A percentile compares a stretch with the other conserved stretches of the same genome.
phyloP scores from a whole-genome alignment of 1,284 basidiomycete genomes.

The Malassezia sp. region DNA sequence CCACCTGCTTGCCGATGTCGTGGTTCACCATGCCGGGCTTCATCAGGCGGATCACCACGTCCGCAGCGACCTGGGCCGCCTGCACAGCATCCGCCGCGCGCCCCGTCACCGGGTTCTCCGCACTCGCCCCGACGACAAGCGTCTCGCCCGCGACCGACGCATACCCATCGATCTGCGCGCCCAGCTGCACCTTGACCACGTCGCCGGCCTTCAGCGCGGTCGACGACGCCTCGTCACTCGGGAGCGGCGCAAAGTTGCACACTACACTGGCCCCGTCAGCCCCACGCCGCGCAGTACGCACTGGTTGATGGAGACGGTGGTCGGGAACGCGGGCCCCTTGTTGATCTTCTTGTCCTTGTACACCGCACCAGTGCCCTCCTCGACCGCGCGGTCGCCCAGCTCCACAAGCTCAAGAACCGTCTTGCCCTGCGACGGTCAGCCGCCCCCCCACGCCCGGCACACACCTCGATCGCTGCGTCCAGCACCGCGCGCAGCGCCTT shows the following conservation, averaged over 20 bases:
- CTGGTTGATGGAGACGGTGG: conserved; percentile 83
- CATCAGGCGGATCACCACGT: conserved; percentile 57
- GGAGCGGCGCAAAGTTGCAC: conserved; percentile 54
- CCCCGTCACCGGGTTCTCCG: conserved; percentile 68
- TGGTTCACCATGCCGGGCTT: conserved; percentile 76
- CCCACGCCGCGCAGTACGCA: too few species aligned
- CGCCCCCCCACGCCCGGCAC: not conserved
- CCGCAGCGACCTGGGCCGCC: conserved; percentile 84
- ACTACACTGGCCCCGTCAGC: too few species aligned
- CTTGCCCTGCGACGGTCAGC: conserved; percentile 55
- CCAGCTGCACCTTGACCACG: conserved; percentile 88
- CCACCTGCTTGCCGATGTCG: conserved; percentile 77
- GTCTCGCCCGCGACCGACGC: conserved; percentile 79
- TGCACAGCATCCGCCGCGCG: conserved; percentile 77
- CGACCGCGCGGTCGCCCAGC: conserved; percentile 82
- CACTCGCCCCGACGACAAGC: conserved; percentile 54
- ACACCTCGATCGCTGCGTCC: conserved; percentile 14
- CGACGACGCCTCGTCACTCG: conserved; percentile 52
- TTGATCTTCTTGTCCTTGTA: conserved; percentile 68
- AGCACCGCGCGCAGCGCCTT: conserved; percentile 64
- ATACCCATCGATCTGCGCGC: conserved; percentile 88
- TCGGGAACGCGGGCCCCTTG: conserved; percentile 87
- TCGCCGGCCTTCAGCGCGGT: conserved; percentile 66
- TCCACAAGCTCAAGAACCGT: conserved; percentile 81
- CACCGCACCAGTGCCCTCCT: conserved; percentile 68